Conservation (phyloP, 2,329 filamentous ascomycete genomes). For the Arthrobotrys pseudoclavata region DNA sequence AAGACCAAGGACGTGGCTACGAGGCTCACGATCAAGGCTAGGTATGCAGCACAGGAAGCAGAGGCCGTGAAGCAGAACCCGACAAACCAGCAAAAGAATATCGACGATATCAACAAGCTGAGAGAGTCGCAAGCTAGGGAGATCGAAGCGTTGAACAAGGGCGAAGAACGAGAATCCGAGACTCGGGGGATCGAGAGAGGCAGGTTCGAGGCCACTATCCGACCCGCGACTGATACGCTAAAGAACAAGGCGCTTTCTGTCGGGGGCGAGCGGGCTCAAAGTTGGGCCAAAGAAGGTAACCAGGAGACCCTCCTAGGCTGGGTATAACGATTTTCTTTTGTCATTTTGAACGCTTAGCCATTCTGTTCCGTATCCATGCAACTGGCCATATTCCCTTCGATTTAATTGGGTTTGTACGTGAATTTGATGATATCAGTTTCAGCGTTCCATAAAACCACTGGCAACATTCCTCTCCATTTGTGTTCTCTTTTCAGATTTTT, state of each 20-base stretch:
- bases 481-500: conserved; percentile 11
- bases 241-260: conserved; percentile 40
- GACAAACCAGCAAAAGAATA: conserved; percentile 57
- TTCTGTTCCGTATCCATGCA: background rate
- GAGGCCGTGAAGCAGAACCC: conserved; percentile 52
- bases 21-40: conserved; percentile 50
- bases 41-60: conserved; percentile 54
- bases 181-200: conserved; percentile 51
- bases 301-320: conserved; percentile 46
- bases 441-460: conserved; percentile 4
- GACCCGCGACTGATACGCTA: conserved; percentile 38
- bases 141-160: conserved; percentile 41
- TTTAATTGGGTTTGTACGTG: conserved; percentile 26
- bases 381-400: conserved; percentile 8
- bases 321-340: conserved; percentile 24
- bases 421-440: conserved; percentile 29
- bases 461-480: conserved; percentile 7
- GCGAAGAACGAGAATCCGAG: conserved; percentile 50
- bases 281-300: conserved; percentile 39
- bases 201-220: conserved; percentile 51
- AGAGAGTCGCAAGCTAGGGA: conserved; percentile 49
- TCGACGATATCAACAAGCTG: conserved; percentile 57
- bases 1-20: conserved; percentile 55
- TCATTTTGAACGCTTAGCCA: conserved; percentile 14
- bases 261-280: conserved; percentile 46